These are phyloP conservation scores for Diospyros lotus DNA, from an alignment of 148 eudicot species.

Conservation along the genomic window DNA sequence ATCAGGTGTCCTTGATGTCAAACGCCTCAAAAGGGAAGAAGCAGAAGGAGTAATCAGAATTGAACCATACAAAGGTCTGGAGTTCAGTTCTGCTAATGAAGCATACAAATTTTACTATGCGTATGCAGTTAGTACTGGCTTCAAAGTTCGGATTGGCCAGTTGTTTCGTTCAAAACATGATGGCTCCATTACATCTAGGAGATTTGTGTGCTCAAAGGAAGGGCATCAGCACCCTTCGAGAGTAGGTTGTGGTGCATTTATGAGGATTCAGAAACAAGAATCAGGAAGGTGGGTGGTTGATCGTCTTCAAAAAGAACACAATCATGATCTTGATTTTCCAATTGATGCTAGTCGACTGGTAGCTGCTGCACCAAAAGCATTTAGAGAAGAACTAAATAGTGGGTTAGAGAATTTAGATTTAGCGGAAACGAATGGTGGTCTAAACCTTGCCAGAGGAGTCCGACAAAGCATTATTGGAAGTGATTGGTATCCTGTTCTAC, in stretches of 20 bases:
- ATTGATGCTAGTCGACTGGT: constrained; percentile 22
- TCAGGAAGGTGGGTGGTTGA: constrained; percentile 53
- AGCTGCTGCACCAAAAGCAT: constrained; percentile 26
- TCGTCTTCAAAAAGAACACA: constrained; percentile 52
- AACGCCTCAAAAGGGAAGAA: constrained; percentile 47
- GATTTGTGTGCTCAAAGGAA: constrained; percentile 66
- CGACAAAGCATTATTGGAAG: constrained; percentile 37
- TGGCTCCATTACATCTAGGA: constrained; percentile 52
- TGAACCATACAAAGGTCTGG: constrained; percentile 52
- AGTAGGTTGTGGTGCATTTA: constrained; percentile 60
- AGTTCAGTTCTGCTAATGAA: constrained; percentile 45
- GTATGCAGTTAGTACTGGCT: constrained; percentile 41
- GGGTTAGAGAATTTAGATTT: constrained; percentile 48
- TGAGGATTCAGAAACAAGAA: constrained; percentile 58
- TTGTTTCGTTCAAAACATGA: constrained; percentile 57
- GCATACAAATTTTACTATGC: constrained; percentile 44
- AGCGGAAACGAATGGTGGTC: constrained; percentile 41
- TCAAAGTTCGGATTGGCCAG: constrained; percentile 52
- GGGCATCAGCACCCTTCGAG: constrained; percentile 63
- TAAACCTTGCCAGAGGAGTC: constrained; percentile 36
- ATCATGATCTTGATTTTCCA: constrained; percentile 38
- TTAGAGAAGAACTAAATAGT: constrained; percentile 31
- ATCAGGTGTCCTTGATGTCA: constrained; percentile 31
- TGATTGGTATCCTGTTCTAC: constrained; percentile 43
- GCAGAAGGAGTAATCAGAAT: constrained; percentile 22